Evolutionary conservation across 139 green algal species (phyloP), one percentile per base, ranked within the genome.

Genomic region (Chara braunii): DNA sequence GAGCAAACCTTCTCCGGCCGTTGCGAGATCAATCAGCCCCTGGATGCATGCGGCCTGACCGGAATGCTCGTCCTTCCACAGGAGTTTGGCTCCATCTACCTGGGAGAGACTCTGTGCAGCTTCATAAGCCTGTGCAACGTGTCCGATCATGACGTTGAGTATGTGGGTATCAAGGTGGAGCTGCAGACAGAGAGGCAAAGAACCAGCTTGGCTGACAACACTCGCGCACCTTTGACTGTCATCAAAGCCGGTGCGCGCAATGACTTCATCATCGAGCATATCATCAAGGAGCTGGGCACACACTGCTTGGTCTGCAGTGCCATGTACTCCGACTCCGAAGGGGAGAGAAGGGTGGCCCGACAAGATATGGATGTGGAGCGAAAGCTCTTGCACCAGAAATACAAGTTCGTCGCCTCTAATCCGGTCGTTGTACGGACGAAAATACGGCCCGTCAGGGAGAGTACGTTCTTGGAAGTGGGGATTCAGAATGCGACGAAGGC

Each of bases 401-500:
- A 83, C 64, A 84, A 81, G 36, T 89, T 89, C 42, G 33, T 56
- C 4, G 78, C 79, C 22, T 32, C 44, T 44, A 89, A 87, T 66
- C 84, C 84, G 4, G 50, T 89, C 28, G 72, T 80, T 14, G 83
- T 89, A 30, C 54, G 77, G 8, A 89, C 83, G 9, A 87, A 85
- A 67, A 74, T 80, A 3, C 18, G 68, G 6, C 37, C 28, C n/a
- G 42, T 65, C 22, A 29, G 62, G 50, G 66, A 77, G 0, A 40
- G 57, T 32, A 62, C 68, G 3, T 78, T 91, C 8, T 50, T 91
- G 53, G 85, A 91, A 50, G 84, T 81, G 3, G 85, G 77, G 51
- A 65, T 91, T 26, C 85, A 91, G 69, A 91, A 91, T 51, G 53
- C 42, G 59, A 89, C 74, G 12, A 78, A 76, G 35, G 51, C n/a